Conservation (phyloP, 305 asterid species). For the Petunia hybrid region DNA sequence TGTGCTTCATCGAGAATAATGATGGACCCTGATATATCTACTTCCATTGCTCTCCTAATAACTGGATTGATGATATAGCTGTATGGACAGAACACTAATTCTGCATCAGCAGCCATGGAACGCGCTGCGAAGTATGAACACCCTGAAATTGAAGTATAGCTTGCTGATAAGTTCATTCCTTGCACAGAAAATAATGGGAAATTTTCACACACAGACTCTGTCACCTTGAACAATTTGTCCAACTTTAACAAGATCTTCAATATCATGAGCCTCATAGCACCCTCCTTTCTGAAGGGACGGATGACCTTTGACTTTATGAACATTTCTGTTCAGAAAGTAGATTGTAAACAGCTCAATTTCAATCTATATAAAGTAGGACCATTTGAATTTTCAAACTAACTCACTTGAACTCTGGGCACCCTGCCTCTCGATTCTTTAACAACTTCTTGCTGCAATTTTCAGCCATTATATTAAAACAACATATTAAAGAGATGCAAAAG, state of each 20-base stretch:
- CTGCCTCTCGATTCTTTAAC: conserved; percentile 61
- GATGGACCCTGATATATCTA: conserved; percentile 69
- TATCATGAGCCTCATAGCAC: conserved; percentile 90
- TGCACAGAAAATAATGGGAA: not conserved
- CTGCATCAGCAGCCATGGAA: conserved; percentile 83
- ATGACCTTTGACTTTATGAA: conserved; percentile 79
- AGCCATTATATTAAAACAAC: conserved; percentile 24
- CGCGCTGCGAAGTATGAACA: conserved; percentile 94
- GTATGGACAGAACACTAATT: conserved; percentile 91
- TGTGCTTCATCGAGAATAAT: conserved; percentile 97
- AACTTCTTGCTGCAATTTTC: conserved; percentile 74
- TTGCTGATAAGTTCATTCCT: conserved; percentile 42
- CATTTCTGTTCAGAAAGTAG: conserved; percentile 59
- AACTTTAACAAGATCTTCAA: conserved; percentile 95
- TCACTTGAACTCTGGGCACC: conserved; percentile 88
- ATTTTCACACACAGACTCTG: not conserved
- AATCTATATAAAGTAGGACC: conserved; percentile 2
- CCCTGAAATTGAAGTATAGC: conserved; percentile 61
- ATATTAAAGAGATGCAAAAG: conserved; percentile 1
- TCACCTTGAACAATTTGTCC: conserved; percentile 90
- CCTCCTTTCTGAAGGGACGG: conserved; percentile 96
- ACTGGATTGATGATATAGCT: conserved; percentile 83
- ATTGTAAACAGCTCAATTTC: conserved; percentile 34
- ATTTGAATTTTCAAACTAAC: conserved; percentile 34
- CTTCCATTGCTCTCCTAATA: conserved; percentile 90